Conservation (phyloP, 345 rosid genomes). For the Rhizophora apiculata region DNA sequence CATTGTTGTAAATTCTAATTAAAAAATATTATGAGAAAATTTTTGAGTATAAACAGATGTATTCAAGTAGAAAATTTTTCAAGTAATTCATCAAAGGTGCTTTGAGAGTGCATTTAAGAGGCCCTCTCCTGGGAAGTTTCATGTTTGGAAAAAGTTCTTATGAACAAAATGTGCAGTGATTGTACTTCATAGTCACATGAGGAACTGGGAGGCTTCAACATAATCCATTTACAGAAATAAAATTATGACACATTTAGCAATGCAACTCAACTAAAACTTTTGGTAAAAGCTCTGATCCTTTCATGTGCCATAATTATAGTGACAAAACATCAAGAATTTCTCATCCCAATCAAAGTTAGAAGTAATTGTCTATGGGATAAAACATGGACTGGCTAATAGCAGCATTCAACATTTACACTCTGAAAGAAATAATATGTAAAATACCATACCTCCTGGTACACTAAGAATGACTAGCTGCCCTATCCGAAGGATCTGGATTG, state of each 20-base stretch:
- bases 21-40: constrained; percentile 7
- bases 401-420: background rate
- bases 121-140: too few relatives aligned
- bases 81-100: background rate
- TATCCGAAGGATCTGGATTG: constrained; percentile 71
- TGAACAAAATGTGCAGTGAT: too few relatives aligned
- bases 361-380: background rate
- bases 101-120: too few relatives aligned
- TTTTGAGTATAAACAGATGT: background rate
- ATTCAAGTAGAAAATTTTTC: background rate
- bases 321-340: background rate
- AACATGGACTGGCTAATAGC: background rate
- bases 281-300: background rate
- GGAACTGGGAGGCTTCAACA: too few relatives aligned
- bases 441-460: constrained; percentile 80
- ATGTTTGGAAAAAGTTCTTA: too few relatives aligned
- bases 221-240: too few relatives aligned
- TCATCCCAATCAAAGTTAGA: background rate
- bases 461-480: constrained; percentile 88
- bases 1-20: constrained; percentile 91
- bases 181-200: too few relatives aligned
- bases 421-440: background rate
- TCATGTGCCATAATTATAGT: background rate
- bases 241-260: background rate
- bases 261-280: background rate